Evolutionary conservation across 1,139 yeast genomes (phyloP), one percentile per base, ranked within the genome.

Genomic region (Candida sp.): DNA sequence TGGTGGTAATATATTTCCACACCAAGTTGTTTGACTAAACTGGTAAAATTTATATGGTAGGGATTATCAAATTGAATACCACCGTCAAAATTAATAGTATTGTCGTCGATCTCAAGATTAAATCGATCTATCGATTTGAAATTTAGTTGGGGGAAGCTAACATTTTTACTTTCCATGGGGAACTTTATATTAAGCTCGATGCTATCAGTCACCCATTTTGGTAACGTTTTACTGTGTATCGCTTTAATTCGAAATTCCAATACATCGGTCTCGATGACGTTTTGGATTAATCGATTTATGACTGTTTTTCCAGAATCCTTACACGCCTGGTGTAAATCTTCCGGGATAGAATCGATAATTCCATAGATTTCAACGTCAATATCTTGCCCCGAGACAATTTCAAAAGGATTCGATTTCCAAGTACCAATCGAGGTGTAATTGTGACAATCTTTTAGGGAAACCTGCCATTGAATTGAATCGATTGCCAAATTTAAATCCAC

Each of bases 391-490:
- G 67, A 66, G 5, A 38, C 36, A 9, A 65, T 43, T 1, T 27
- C 19, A 21, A 62, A 41, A 1, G 52, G 43, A 4, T 42, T 45
- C 23, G 61, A 57, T 22, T 39, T 35, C 67, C 69, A 64, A 2
- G 45, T 32, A 1, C 72, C 72, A 5, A 66, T 46, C 21, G 48
- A 48, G 19, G 56, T 52, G 1, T 53, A 38, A 2, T 40, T 37
- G 9, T 54, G 43, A 49, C 73, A 67, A 45, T 59, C 66, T 25
- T 54, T 51, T 5, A 68, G 42, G 11, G 56, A 49, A 3, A 68
- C 39, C 40, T 60, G 58, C 71, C 71, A 65, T 35, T 56, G 52
- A 12, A 66, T 55, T 4, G 54, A 25, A 1, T 48, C 55, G 2
- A 67, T 38, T 2, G 45, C 43, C 15, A 60, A 49, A 2, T 48